phyloP scores from a whole-genome alignment of 257 asterid genomes.

The Solanum corneliomulleri region DNA sequence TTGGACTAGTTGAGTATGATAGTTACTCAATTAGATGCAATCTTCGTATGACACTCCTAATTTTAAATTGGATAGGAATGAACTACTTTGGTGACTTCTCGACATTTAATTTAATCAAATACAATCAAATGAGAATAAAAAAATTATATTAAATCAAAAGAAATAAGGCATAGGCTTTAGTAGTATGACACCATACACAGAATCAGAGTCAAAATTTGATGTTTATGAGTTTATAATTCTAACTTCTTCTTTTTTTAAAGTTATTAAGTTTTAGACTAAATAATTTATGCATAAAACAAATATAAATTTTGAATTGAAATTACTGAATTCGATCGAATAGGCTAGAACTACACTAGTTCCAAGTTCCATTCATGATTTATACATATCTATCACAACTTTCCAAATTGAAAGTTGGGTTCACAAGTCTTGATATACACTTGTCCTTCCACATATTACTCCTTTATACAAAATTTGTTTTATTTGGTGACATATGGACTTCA shows the following conservation, averaged over 20 bases:
- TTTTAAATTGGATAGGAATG: not conserved
- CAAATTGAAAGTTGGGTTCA: not conserved
- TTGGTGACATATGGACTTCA: not conserved
- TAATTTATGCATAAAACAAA: no score
- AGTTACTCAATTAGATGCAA: not conserved
- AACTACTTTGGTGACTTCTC: not conserved
- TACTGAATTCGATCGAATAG: not conserved
- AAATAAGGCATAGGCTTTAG: not conserved
- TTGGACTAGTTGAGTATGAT: not conserved
- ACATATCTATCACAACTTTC: not conserved
- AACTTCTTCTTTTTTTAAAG: not conserved
- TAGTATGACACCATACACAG: not conserved
- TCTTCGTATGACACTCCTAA: not conserved
- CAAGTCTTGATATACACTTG: not conserved
- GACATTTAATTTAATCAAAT: not conserved
- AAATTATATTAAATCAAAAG: not conserved
- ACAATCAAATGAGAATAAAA: not conserved
- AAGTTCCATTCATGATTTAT: not conserved
- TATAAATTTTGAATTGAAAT: not conserved
- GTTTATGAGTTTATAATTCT: not conserved
- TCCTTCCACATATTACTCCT: not conserved
- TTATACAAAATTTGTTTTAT: not conserved
- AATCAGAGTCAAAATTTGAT: not conserved
- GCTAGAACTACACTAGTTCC: not conserved
- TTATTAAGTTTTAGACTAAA: not conserved